These are phyloP conservation scores for Acanthamoeba healyi DNA, from an alignment of 208 protist genomes.

Conservation along the genomic window DNA sequence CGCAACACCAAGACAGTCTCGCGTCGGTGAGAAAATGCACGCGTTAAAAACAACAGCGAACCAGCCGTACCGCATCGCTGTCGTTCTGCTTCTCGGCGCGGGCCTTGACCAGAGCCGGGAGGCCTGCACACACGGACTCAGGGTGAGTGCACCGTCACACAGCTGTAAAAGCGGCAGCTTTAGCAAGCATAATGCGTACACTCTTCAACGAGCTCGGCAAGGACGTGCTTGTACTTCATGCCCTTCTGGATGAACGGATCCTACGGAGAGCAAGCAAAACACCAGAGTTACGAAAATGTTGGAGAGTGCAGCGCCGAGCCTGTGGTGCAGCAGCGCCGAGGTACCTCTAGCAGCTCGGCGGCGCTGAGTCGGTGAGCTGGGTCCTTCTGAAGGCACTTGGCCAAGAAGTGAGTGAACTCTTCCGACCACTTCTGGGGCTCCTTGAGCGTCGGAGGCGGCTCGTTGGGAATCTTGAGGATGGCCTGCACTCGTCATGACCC, in stretches of 20 bases:
- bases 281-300: background rate
- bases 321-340: background rate
- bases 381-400: conserved; percentile 88
- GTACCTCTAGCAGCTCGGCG: conserved; percentile 82
- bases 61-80: conserved; percentile 16
- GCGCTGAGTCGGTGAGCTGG: conserved; percentile 85
- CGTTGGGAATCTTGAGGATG: conserved; percentile 90
- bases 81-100: conserved; percentile 45
- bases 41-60: no score
- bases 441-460: conserved; percentile 85
- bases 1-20: no score
- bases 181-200: background rate
- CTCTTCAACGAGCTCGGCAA: conserved; percentile 36
- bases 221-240: conserved; percentile 28
- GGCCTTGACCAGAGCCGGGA: conserved; percentile 34
- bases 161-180: no score
- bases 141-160: background rate
- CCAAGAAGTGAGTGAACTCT: conserved; percentile 90
- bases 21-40: no score
- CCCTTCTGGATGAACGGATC: conserved; percentile 61
- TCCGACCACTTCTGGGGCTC: conserved; percentile 79
- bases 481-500: conserved; percentile 67
- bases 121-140: background rate
- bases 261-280: background rate
- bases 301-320: no score